phyloP scores from a whole-genome alignment of 2,329 filamentous ascomycete species.

The Diplodia sapinea region DNA sequence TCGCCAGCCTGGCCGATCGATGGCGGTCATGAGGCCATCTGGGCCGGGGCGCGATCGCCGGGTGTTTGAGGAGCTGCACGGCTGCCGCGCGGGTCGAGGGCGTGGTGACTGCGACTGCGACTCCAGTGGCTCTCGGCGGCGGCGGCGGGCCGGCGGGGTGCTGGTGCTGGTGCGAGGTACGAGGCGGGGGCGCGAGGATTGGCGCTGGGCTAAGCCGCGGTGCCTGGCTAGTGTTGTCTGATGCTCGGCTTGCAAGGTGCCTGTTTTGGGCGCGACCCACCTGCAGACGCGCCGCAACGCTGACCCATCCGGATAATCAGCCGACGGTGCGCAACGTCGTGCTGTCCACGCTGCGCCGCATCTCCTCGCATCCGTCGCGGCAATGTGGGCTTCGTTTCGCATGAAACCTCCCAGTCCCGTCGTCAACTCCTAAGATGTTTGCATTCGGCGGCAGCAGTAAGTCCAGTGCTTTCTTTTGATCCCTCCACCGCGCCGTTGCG shows the following conservation, averaged over 20 bases:
- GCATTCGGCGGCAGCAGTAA: slow-evolving; percentile 44
- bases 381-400: slow-evolving; percentile 28
- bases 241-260: neutral
- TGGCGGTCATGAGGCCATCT: neutral
- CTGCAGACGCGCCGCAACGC: neutral
- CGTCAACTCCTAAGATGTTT: slow-evolving; percentile 39
- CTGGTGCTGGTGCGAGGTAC: neutral
- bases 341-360: slow-evolving; percentile 21
- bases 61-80: slow-evolving; percentile 11
- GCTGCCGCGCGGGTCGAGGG: slow-evolving; percentile 2
- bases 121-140: neutral
- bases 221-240: neutral
- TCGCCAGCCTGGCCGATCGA: slow-evolving; percentile 2
- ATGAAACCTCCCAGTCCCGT: slow-evolving; percentile 25
- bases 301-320: slow-evolving; percentile 25
- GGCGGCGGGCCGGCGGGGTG: slow-evolving; percentile 1
- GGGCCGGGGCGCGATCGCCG: neutral
- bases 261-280: neutral
- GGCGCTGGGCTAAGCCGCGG: neutral
- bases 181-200: neutral
- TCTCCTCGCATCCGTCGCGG: slow-evolving; percentile 23
- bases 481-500: neutral
- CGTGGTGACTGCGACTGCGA: neutral
- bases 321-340: slow-evolving; percentile 19
- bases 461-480: slow-evolving; percentile 33